Base-by-base conservation (phyloP, 202 grass and related monocot species). In the Carex sylvatica region DNA sequence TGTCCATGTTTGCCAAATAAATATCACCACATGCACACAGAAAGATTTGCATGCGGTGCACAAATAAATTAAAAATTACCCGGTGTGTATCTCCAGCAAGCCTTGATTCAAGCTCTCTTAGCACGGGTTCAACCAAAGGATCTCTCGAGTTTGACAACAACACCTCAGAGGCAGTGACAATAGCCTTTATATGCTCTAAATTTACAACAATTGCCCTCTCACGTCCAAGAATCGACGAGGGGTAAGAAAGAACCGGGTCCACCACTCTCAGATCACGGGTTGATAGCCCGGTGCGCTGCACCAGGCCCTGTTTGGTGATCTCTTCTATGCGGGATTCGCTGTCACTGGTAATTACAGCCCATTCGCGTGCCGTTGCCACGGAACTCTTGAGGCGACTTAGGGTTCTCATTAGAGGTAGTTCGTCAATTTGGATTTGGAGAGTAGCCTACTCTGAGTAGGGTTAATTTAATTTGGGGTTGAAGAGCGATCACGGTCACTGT, bases 101-200 rank as follows among this genome's bases (percentile, higher is more conserved):
- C 79, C 81, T 84, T 18, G 71, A 55, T 24, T 31, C 58, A 64
- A 93, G 91, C 61, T 90, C 88, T 4, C 20, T 75, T 53, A 81
- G 83, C 76, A 93, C 77, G 47, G 83, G 83, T 61, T 11, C 86
- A 16, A 90, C 88, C 70, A 23, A 65, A 19, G 91, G 81, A 56
- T 93, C 86, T 13, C 56, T 60, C 1, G 87, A 82, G 13, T 10
- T 59, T 26, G 82, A 84, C 61, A 93, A 78, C 77, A 93, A 81
- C 46, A 93, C 91, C 88, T 93, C 91, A 82, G 82, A 33, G 15
- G 91, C 81, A n/a, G 88, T 93, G 81, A 93, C 22, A 80, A 93
- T 55, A 84, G 91, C 86, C 33, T 84, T 87, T 12, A 84, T 87
- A 74, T 70, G 81, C 38, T 93, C 91, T 49, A 93, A 84, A 83